Percentiles rank a stretch among this genome's conserved stretches.
Evolutionary conservation across 2,329 filamentous ascomycete species (phyloP).

Genomic region (Phaeoacremonium minimum): DNA sequence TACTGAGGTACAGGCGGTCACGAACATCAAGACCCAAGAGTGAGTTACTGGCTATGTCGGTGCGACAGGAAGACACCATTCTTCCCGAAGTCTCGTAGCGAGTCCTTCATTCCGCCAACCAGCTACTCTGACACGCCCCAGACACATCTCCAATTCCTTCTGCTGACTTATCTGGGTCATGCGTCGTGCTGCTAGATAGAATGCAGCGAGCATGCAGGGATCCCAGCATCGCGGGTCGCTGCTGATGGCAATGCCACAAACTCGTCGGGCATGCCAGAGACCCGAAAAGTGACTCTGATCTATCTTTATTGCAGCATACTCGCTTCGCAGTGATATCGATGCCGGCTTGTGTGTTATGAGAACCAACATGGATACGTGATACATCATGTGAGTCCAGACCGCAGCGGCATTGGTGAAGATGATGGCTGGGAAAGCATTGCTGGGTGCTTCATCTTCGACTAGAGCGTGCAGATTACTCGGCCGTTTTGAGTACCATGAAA

Average conservation of each 20-base stretch:
- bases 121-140: conserved; percentile 8
- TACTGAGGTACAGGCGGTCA: too few species aligned
- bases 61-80: conserved; percentile 13
- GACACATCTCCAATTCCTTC: conserved; percentile 6
- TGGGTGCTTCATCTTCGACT: conserved; percentile 1
- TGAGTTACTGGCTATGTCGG: too few species aligned
- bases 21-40: too few species aligned
- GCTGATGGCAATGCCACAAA: conserved; percentile 14
- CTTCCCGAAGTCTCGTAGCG: conserved; percentile 4
- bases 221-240: conserved; percentile 15
- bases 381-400: conserved; percentile 9
- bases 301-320: not conserved
- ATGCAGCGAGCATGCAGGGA: conserved; percentile 12
- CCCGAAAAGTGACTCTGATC: conserved; percentile 4
- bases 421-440: conserved; percentile 9
- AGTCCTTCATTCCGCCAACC: conserved; percentile 12
- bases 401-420: conserved; percentile 11
- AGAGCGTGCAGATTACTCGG: not conserved
- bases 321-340: conserved; percentile 1
- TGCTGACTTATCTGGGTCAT: conserved; percentile 8
- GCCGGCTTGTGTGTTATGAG: conserved; percentile 8
- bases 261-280: conserved; percentile 12
- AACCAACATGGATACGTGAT: conserved; percentile 12
- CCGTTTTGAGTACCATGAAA: not conserved
- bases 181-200: conserved; percentile 8